Conservation (phyloP, 139 green algal genomes). For the Dunaliella primolecta region DNA sequence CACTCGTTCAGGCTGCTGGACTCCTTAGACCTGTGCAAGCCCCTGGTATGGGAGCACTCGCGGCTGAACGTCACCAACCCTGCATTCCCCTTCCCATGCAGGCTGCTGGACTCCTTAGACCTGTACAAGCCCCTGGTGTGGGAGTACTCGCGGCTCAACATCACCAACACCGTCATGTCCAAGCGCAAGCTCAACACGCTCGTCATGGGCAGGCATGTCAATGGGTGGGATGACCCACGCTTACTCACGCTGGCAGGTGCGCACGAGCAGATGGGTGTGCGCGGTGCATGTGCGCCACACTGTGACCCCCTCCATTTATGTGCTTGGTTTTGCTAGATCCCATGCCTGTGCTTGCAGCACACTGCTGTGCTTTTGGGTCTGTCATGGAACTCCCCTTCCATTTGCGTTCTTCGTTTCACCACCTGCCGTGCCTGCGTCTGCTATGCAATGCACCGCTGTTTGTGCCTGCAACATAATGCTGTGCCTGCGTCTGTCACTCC, state of each 20-base stretch:
- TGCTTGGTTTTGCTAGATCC: too few relatives aligned
- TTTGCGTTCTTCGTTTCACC: too few relatives aligned
- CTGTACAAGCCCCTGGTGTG: slow-evolving; percentile 93
- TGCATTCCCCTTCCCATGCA: slow-evolving; percentile 4
- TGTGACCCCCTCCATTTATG: background rate
- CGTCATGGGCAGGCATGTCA: slow-evolving; percentile 76
- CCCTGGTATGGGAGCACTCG: slow-evolving; percentile 91
- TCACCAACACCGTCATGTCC: slow-evolving; percentile 95
- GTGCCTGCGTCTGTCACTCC: too few relatives aligned
- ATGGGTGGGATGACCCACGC: slow-evolving; percentile 94
- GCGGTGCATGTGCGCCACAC: background rate
- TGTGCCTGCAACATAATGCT: too few relatives aligned
- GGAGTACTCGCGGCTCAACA: slow-evolving; percentile 96
- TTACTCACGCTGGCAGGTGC: slow-evolving; percentile 80
- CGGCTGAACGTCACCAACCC: slow-evolving; percentile 81
- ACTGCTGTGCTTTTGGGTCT: too few relatives aligned
- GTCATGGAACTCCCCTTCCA: too few relatives aligned
- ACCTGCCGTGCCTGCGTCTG: too few relatives aligned
- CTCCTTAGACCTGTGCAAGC: slow-evolving; percentile 91
- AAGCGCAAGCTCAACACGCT: slow-evolving; percentile 97
- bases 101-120: slow-evolving; percentile 79
- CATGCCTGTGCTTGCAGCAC: too few relatives aligned
- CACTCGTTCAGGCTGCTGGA: slow-evolving; percentile 62
- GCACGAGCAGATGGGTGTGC: too few relatives aligned
- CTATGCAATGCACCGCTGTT: too few relatives aligned